Percentiles rank a stretch among this genome's conserved stretches.
phyloP scores from a whole-genome alignment of 2,329 filamentous ascomycete species.

The Mariannaea sp. region DNA sequence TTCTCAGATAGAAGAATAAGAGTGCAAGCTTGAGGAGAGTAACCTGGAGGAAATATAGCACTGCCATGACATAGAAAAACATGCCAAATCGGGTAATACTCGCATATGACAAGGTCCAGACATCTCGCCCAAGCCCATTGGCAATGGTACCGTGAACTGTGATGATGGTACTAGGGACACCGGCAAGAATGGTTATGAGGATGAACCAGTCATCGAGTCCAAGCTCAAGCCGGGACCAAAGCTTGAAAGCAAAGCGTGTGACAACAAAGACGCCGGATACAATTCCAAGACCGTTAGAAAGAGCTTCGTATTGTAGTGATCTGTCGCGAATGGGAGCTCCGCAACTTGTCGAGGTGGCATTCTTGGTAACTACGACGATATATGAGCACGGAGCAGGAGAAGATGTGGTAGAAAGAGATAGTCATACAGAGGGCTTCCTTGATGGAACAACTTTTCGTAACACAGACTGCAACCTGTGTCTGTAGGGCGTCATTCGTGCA shows the following conservation, averaged over 20 bases:
- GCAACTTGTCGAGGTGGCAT: constrained; percentile 1
- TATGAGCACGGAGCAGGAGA: not conserved
- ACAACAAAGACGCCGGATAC: constrained; percentile 1
- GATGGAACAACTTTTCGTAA: constrained; percentile 37
- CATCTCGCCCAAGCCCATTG: constrained; percentile 19
- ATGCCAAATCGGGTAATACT: constrained; percentile 1
- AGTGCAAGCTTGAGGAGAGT: constrained; percentile 57
- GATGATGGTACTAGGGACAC: not conserved
- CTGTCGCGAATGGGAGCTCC: not conserved
- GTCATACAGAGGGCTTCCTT: constrained; percentile 41
- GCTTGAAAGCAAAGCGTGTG: not conserved
- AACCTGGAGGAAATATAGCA: constrained; percentile 54
- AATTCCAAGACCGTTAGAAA: constrained; percentile 1
- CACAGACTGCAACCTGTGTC: constrained; percentile 35
- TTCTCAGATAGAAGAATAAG: constrained; percentile 59
- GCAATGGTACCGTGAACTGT: constrained; percentile 4
- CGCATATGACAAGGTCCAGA: constrained; percentile 7
- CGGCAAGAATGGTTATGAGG: not conserved
- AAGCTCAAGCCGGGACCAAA: constrained; percentile 2
- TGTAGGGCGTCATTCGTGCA: constrained; percentile 39
- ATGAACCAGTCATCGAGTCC: constrained; percentile 5
- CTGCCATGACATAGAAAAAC: constrained; percentile 49
- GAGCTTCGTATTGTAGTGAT: not conserved
- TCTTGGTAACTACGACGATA: not conserved
- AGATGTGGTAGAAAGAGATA: not conserved